Percentiles rank a stretch among this genome's conserved stretches.
Conservation (phyloP, 169 alveolate species). For the Plasmodium berghei region DNA sequence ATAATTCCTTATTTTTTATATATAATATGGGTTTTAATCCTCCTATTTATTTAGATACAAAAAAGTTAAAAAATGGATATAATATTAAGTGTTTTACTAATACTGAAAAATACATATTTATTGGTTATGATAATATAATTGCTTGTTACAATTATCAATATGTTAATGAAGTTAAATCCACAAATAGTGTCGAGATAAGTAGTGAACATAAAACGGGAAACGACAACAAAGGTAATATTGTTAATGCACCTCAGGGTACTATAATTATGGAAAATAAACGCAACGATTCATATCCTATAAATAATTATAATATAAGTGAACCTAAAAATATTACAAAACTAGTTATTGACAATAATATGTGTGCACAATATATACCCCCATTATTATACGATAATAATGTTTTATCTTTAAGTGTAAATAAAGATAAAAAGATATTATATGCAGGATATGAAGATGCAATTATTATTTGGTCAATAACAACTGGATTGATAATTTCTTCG, state of each 20-base stretch:
- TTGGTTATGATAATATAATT: conserved; percentile 63
- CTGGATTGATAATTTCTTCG: conserved; percentile 54
- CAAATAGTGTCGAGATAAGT: neutral
- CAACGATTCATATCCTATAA: neutral
- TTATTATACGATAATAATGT: conserved; percentile 43
- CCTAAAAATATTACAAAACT: conserved; percentile 13
- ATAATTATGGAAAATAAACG: neutral
- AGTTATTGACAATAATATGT: conserved; percentile 54
- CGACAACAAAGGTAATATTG: neutral
- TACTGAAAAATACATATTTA: conserved; percentile 66
- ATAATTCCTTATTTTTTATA: conserved; percentile 27
- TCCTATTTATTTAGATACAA: conserved; percentile 55
- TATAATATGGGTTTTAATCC: conserved; percentile 67
- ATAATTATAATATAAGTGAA: neutral
- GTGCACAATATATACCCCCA: conserved; percentile 68
- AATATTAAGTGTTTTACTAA: conserved; percentile 55
- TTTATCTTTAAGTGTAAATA: conserved; percentile 48
- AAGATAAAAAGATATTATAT: conserved; percentile 55
- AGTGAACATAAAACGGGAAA: neutral
- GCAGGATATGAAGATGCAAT: conserved; percentile 76
- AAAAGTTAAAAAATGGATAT: conserved; percentile 46
- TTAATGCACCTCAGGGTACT: neutral
- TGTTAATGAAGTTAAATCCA: conserved; percentile 13
- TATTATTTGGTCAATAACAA: conserved; percentile 56
- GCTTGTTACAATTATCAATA: conserved; percentile 73